Conservation (phyloP, 2,329 filamentous ascomycete species). For the Sclerotinia subarctica region DNA sequence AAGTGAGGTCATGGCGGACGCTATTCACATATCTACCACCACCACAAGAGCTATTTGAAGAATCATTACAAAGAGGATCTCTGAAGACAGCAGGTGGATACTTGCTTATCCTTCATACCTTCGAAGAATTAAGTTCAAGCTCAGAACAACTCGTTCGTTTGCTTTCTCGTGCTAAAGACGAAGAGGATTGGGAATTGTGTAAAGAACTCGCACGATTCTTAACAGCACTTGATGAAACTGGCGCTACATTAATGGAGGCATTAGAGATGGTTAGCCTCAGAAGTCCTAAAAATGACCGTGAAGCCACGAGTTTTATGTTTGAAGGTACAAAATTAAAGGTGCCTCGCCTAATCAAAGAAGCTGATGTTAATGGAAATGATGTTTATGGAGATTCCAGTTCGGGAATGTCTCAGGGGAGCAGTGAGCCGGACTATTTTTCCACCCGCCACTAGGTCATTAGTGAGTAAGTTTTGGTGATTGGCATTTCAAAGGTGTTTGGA, state of each 20-base stretch:
- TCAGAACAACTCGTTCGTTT: constrained; percentile 78
- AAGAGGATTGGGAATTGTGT: constrained; percentile 92
- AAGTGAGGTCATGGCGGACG: constrained; percentile 91
- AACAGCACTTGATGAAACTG: constrained; percentile 84
- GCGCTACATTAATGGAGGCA: constrained; percentile 71
- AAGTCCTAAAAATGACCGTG: constrained; percentile 39
- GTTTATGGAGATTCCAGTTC: constrained; percentile 33
- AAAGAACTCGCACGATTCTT: constrained; percentile 94
- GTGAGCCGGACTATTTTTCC: constrained; percentile 26
- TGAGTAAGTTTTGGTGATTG: constrained; percentile 4
- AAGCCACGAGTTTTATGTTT: constrained; percentile 41
- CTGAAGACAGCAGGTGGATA: constrained; percentile 96
- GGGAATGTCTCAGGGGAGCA: constrained; percentile 28
- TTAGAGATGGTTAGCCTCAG: constrained; percentile 59
- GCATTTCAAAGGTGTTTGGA: background rate
- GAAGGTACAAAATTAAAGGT: constrained; percentile 40
- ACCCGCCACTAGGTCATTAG: constrained; percentile 11
- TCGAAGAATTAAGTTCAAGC: constrained; percentile 65
- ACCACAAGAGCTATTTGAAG: constrained; percentile 88
- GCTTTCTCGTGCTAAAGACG: constrained; percentile 74
- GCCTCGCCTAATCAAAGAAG: constrained; percentile 21
- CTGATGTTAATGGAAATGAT: constrained; percentile 38
- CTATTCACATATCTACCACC: constrained; percentile 89
- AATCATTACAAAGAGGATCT: constrained; percentile 77
- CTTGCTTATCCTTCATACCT: constrained; percentile 86